phyloP scores from a whole-genome alignment of 2,329 filamentous ascomycete species.

The Madurella mycetomatis region DNA sequence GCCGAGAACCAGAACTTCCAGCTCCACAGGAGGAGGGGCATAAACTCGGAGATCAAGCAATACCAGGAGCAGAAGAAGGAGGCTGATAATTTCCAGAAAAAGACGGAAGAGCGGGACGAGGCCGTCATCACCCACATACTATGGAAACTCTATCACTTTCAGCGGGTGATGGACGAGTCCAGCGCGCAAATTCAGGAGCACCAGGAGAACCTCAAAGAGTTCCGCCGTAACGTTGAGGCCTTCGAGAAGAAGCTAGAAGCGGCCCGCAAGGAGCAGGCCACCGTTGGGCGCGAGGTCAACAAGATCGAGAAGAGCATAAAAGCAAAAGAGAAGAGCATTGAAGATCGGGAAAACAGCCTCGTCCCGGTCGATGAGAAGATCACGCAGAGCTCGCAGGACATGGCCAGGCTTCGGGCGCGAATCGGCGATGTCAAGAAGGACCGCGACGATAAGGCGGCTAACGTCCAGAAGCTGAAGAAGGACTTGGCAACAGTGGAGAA shows the following conservation, averaged over 20 bases:
- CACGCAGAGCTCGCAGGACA: constrained; percentile 66
- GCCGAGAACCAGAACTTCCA: constrained; percentile 85
- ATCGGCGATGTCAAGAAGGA: constrained; percentile 71
- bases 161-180: constrained; percentile 88
- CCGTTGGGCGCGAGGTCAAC: constrained; percentile 68
- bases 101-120: constrained; percentile 83
- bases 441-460: constrained; percentile 63
- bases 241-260: constrained; percentile 76
- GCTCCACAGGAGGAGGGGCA: constrained; percentile 81
- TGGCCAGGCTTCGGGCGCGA: constrained; percentile 62
- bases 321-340: constrained; percentile 78
- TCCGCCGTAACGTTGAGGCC: constrained; percentile 79
- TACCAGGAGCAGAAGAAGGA: constrained; percentile 97
- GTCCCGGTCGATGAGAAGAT: constrained; percentile 93
- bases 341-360: constrained; percentile 78
- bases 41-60: constrained; percentile 96
- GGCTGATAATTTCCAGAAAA: constrained; percentile 87
- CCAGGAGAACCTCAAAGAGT: constrained; percentile 91
- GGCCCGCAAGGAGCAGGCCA: constrained; percentile 77
- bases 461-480: constrained; percentile 71
- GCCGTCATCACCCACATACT: constrained; percentile 90
- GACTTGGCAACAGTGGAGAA: constrained; percentile 82
- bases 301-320: constrained; percentile 85
- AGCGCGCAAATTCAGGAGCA: constrained; percentile 86
- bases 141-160: constrained; percentile 96